These are phyloP conservation scores for Auriscalpium vulgare DNA, from an alignment of 768 basidiomycete genomes.

Conservation along the genomic window DNA sequence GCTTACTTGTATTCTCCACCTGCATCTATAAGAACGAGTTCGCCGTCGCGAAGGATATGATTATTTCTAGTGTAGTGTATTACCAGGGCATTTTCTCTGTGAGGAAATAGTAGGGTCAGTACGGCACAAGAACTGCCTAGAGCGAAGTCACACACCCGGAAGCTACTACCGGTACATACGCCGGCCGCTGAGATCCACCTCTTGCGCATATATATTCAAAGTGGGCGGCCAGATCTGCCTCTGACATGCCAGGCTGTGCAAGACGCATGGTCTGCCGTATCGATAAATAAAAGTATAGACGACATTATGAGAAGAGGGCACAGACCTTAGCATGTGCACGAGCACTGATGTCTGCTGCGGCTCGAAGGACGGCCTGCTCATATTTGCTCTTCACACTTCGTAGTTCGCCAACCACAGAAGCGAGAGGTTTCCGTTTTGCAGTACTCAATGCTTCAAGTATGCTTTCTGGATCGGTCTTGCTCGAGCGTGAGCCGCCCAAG, in stretches of 20 bases:
- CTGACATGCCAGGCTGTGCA: slow-evolving; percentile 45
- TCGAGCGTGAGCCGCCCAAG: slow-evolving; percentile 15
- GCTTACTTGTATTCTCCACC: slow-evolving; percentile 86
- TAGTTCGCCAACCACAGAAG: slow-evolving; percentile 61
- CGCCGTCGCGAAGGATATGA: slow-evolving; percentile 58
- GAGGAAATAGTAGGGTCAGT: not conserved
- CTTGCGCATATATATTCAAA: slow-evolving; percentile 86
- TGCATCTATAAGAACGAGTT: slow-evolving; percentile 83
- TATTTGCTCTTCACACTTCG: slow-evolving; percentile 71
- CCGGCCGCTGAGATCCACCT: slow-evolving; percentile 73
- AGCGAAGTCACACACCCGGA: slow-evolving; percentile 55
- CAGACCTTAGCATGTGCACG: slow-evolving; percentile 75
- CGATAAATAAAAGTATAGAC: not conserved
- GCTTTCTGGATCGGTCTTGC: slow-evolving; percentile 42
- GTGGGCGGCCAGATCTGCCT: slow-evolving; percentile 63
- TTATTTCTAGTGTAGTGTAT: slow-evolving; percentile 96
- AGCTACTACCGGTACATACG: slow-evolving; percentile 98
- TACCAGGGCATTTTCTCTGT: slow-evolving; percentile 76
- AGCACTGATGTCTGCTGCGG: slow-evolving; percentile 83
- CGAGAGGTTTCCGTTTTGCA: slow-evolving; percentile 43
- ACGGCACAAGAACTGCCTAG: not conserved
- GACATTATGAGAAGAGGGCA: not conserved
- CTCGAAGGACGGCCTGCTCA: slow-evolving; percentile 75
- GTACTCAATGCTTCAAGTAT: slow-evolving; percentile 47
- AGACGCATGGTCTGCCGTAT: slow-evolving; percentile 74